Percentiles rank a stretch among this genome's conserved stretches.
These are phyloP conservation scores for Ambrosiella cleistominuta DNA, from an alignment of 2,329 filamentous ascomycete genomes.

Conservation along the genomic window DNA sequence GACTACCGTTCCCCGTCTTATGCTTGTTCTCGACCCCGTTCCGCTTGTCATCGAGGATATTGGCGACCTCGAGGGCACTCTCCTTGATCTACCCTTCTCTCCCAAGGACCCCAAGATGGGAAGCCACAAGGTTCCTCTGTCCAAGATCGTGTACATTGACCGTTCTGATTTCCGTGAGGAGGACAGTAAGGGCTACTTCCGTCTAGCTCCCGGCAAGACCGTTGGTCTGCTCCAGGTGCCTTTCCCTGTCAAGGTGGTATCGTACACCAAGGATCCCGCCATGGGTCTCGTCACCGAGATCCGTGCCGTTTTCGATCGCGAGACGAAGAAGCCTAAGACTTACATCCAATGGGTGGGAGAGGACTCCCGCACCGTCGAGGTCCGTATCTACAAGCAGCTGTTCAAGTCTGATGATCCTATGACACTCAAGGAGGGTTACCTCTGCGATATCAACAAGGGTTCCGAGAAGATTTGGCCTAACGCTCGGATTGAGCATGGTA, in stretches of 20 bases:
- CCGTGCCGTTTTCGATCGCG: constrained; percentile 46
- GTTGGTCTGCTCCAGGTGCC: constrained; percentile 60
- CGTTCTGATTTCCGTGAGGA: constrained; percentile 61
- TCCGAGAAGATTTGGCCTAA: constrained; percentile 64
- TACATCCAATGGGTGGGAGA: constrained; percentile 77
- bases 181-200: constrained; percentile 62
- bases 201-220: constrained; percentile 57
- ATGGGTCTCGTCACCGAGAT: constrained; percentile 51
- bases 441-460: constrained; percentile 69
- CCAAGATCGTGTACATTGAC: constrained; percentile 71
- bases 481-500: constrained; percentile 67
- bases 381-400: constrained; percentile 61
- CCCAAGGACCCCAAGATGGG: constrained; percentile 59
- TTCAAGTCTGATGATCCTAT: constrained; percentile 79
- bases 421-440: constrained; percentile 58
- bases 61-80: constrained; percentile 41
- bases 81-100: constrained; percentile 61
- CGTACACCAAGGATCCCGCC: constrained; percentile 48
- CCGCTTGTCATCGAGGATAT: constrained; percentile 67
- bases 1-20: constrained; percentile 68
- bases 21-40: constrained; percentile 76
- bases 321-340: constrained; percentile 57
- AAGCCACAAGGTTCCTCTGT: constrained; percentile 44
- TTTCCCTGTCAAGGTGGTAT: constrained; percentile 51
- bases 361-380: constrained; percentile 51